Evolutionary conservation across 805 yeast genomes (phyloP).

Genomic region (Maudiozyma saulgeensis): DNA sequence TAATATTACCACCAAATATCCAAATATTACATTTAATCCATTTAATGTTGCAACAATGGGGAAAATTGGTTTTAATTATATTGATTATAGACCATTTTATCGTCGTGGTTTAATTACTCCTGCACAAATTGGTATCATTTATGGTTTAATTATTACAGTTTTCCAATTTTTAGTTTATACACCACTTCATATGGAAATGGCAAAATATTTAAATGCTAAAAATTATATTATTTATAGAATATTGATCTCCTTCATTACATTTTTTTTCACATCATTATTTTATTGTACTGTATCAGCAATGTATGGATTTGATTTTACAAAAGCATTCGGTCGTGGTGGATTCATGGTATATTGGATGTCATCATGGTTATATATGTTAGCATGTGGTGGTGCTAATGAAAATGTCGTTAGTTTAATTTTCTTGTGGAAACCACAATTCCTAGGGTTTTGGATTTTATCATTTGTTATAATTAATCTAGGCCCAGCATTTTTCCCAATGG

Average conservation of each 20-base stretch:
- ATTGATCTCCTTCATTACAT: conserved; percentile 38
- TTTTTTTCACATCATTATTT: conserved; percentile 47
- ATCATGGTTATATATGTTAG: conserved; percentile 57
- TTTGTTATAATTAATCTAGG: conserved; percentile 63
- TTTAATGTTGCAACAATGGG: conserved; percentile 11
- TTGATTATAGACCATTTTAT: conserved; percentile 42
- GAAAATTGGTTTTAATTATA: conserved; percentile 27
- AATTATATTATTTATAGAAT: conserved; percentile 47
- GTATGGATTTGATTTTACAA: conserved; percentile 50
- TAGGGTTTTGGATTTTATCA: conserved; percentile 62
- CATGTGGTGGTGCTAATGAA: conserved; percentile 70
- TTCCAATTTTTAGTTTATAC: conserved; percentile 56
- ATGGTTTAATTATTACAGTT: conserved; percentile 58
- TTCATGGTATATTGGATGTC: conserved; percentile 68
- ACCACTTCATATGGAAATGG: conserved; percentile 41
- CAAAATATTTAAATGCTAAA: conserved; percentile 34
- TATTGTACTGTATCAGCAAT: conserved; percentile 55
- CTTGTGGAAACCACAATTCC: conserved; percentile 46
- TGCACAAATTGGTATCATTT: conserved; percentile 65
- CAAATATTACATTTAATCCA: conserved; percentile 2
- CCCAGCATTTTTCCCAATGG: conserved; percentile 62
- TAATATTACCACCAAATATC: conserved; percentile 2
- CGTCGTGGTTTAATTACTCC: conserved; percentile 53
- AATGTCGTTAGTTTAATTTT: conserved; percentile 45
- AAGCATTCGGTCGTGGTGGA: conserved; percentile 56